phyloP scores from a whole-genome alignment of 352 stramenopile genomes.

The Phytophthora podocarpi region DNA sequence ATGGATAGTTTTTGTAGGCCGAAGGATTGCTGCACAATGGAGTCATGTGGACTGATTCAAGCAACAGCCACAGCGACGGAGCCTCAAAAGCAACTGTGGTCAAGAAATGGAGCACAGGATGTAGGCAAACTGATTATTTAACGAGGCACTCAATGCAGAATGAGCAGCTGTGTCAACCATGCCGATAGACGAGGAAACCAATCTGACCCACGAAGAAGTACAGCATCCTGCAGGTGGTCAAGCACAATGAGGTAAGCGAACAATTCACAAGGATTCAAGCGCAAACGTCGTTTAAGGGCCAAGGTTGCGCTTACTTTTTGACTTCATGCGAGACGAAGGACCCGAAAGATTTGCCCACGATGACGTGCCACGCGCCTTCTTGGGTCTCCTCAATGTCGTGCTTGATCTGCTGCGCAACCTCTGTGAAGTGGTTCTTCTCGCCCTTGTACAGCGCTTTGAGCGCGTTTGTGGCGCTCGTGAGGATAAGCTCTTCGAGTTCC shows the following conservation, averaged over 20 bases:
- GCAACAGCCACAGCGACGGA: not conserved
- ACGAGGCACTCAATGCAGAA: slow-evolving; percentile 14
- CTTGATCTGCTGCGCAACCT: slow-evolving; percentile 83
- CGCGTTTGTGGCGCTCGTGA: slow-evolving; percentile 76
- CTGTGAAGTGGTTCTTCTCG: slow-evolving; percentile 85
- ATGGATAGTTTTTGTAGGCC: slow-evolving; percentile 16
- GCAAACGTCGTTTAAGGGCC: not conserved
- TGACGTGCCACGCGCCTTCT: slow-evolving; percentile 78
- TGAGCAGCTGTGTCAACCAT: slow-evolving; percentile 45
- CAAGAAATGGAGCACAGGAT: slow-evolving; percentile 11
- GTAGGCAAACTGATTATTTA: slow-evolving; percentile 48
- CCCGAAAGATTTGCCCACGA: slow-evolving; percentile 87
- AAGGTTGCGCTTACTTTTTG: slow-evolving; percentile 60
- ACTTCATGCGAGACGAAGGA: slow-evolving; percentile 88
- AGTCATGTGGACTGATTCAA: not conserved
- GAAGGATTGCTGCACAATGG: not conserved
- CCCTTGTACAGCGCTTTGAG: slow-evolving; percentile 85
- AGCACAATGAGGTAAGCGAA: slow-evolving; percentile 3
- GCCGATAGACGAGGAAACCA: slow-evolving; percentile 78
- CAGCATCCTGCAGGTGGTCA: slow-evolving; percentile 55
- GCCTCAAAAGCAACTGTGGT: not conserved
- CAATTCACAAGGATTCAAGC: too few relatives aligned
- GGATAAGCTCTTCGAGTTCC: slow-evolving; percentile 75
- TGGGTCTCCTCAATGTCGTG: slow-evolving; percentile 75
- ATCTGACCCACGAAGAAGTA: slow-evolving; percentile 87